A percentile compares a stretch with the other conserved stretches of the same genome.
These are phyloP conservation scores for Yamadazyma kanchanaburiensis DNA, from an alignment of 1,139 yeast species.

Conservation along the genomic window DNA sequence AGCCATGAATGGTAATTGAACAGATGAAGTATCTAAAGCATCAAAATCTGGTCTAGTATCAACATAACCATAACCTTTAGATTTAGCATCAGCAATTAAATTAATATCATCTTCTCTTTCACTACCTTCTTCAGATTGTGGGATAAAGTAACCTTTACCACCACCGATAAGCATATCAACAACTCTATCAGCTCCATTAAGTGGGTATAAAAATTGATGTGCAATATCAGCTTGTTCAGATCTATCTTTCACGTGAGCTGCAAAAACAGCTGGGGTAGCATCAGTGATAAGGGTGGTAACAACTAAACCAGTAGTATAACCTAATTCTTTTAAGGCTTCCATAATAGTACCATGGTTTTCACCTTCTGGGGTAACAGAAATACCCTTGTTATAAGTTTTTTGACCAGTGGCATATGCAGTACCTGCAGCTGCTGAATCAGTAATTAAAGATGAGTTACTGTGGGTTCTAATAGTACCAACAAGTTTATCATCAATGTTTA, in stretches of 20 bases:
- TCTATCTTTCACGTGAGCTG: slow-evolving; percentile 66
- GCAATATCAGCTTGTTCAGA: slow-evolving; percentile 74
- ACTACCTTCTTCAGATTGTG: slow-evolving; percentile 44
- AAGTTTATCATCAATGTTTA: slow-evolving; percentile 61
- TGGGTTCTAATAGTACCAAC: slow-evolving; percentile 79
- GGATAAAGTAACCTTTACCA: slow-evolving; percentile 76
- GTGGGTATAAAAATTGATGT: slow-evolving; percentile 53
- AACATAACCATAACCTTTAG: slow-evolving; percentile 65
- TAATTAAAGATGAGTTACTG: slow-evolving; percentile 66
- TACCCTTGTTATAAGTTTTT: slow-evolving; percentile 82
- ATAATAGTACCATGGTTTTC: slow-evolving; percentile 77
- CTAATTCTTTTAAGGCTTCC: slow-evolving; percentile 77
- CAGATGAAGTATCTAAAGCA: slow-evolving; percentile 35
- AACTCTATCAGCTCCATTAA: slow-evolving; percentile 19
- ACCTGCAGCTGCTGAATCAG: slow-evolving; percentile 95
- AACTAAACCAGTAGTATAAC: slow-evolving; percentile 78
- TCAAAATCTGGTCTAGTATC: slow-evolving; percentile 58
- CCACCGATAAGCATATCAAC: slow-evolving; percentile 89
- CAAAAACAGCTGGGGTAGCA: slow-evolving; percentile 74
- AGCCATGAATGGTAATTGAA: slow-evolving; percentile 69
- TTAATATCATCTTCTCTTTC: slow-evolving; percentile 69
- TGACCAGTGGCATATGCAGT: slow-evolving; percentile 81
- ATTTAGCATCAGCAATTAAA: slow-evolving; percentile 56
- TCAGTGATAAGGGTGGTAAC: slow-evolving; percentile 72
- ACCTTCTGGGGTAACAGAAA: slow-evolving; percentile 63